Evolutionary conservation across 2,329 filamentous ascomycete genomes (phyloP), one percentile per base, ranked within the genome.

Genomic region (Ophiostoma populinum): DNA sequence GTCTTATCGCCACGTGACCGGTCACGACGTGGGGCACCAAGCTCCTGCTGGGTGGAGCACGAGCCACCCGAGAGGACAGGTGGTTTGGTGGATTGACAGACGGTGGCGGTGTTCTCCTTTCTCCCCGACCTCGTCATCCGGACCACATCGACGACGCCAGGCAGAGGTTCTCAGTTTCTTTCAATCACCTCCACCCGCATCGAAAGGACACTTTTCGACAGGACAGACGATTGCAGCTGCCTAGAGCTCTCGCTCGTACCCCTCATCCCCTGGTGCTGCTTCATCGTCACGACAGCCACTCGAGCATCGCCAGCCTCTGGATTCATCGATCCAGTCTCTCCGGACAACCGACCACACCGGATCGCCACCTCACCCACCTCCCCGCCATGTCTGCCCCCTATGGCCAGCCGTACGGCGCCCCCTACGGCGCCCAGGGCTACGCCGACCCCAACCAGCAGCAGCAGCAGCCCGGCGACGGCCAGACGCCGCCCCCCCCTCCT

Each of bases 331-430:
- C 30, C 20, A 16, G 19, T 19, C n/a, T n/a, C n/a, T n/a, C n/a
- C n/a, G n/a, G n/a, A n/a, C n/a, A n/a, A n/a, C n/a, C n/a, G n/a
- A n/a, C n/a, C n/a, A n/a, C n/a, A n/a, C n/a, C 31, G 21, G 25
- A 21, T 19, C 15, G 11, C 3, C 27, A 30, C 12, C 26, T 15
- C 13, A 8, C 10, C 7, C 22, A 33, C 19, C 43, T 48, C 48
- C 45, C 49, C 47, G 58, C 49, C 51, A 73, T 73, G 68, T 67
- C 68, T 49, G 65, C 65, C 48, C 65, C 64, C 43, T 64, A 70
- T 42, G 63, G 61, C 37, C 43, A 45, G 36, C 40, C 41, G 20
- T 45, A 43, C 38, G 40, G 42, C 37, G 43, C 58, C 43, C 59
- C 60, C 35, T 50, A 51, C 20, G 49, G 49, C 35, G 43, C 46